These are phyloP conservation scores for Pyrenochaeta sp. DNA, from an alignment of 2,329 filamentous ascomycete species.

Conservation along the genomic window DNA sequence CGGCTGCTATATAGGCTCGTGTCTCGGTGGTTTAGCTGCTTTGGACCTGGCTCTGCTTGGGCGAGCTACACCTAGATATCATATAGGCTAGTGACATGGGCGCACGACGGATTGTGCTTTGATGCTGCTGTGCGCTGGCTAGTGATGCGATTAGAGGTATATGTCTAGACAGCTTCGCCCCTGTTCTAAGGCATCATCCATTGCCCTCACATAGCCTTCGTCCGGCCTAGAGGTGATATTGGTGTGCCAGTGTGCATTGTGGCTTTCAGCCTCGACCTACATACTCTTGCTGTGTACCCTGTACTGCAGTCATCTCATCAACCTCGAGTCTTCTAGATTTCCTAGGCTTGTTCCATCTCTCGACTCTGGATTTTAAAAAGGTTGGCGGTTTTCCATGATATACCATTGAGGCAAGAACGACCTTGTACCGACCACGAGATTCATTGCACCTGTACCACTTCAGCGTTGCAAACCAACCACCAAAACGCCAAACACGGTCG, in stretches of 20 bases:
- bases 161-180: constrained; percentile 2
- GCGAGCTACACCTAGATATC: constrained; percentile 10
- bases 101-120: constrained; percentile 23
- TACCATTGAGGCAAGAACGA: no score
- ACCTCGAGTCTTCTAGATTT: no score
- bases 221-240: constrained; percentile 1
- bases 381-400: no score
- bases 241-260: not conserved
- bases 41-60: constrained; percentile 10
- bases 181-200: constrained; percentile 2
- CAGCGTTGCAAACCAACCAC: no score
- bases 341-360: no score
- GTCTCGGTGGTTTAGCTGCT: constrained; percentile 14
- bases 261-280: not conserved
- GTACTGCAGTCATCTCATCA: not conserved
- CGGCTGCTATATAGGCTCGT: constrained; percentile 5
- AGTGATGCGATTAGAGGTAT: constrained; percentile 8
- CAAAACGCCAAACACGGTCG: no score
- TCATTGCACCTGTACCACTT: no score
- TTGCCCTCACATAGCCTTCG: constrained; percentile 1
- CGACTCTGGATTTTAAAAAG: no score
- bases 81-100: constrained; percentile 10
- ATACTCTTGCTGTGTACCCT: no score
- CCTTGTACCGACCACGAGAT: no score
- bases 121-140: constrained; percentile 13